Base-by-base conservation (phyloP, 768 basidiomycete genomes). In the Tubosaeta sp. region DNA sequence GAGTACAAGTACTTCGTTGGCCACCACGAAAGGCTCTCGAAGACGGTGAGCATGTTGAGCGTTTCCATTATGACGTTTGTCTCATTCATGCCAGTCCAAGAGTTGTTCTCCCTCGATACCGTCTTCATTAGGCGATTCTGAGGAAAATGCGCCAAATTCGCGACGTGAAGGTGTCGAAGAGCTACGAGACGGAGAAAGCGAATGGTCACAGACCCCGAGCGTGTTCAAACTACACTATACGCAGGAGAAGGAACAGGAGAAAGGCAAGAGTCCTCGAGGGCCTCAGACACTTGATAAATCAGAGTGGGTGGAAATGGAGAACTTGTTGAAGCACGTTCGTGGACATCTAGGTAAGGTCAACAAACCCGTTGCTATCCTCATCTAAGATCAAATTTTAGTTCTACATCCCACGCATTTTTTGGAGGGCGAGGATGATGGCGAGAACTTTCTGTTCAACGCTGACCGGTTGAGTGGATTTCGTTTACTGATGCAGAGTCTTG, bases 391-490 rank as follows among this genome's bases (percentile, higher is more conserved):
- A 10, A 16, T 14, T 9, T n/a, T 35, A 95, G 95, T 97, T 35
- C 50, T 91, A 11, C 89, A 89, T 71, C 85, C 95, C 2, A 88
- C 77, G 14, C 82, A 84, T 11, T 97, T 97, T 73, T 64, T 98
- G 54, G 95, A 97, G 69, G 88, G 83, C n/a, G 95, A 97, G 70
- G 92, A 95, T 64, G 76, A 83, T 1, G 85, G 88, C 6, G 87
- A 95, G 58, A 97, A 98, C 67, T 95, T 97, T 74, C 71, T 97
- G 54, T 95, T 95, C 72, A 91, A 89, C 63, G 82, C 91, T 27
- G 94, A 95, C 64, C 78, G 80, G 88, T 45, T 86, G 56, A 53
- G 77, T 65, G 29, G 10, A 11, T 42, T 38, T 31, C 16, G 39
- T 33, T 33, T 14, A 14, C 32, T 43, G 17, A 3, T 41, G 35